Base-by-base conservation (phyloP, 805 yeast genomes). In the Tetrapisispora namnaoensis region DNA sequence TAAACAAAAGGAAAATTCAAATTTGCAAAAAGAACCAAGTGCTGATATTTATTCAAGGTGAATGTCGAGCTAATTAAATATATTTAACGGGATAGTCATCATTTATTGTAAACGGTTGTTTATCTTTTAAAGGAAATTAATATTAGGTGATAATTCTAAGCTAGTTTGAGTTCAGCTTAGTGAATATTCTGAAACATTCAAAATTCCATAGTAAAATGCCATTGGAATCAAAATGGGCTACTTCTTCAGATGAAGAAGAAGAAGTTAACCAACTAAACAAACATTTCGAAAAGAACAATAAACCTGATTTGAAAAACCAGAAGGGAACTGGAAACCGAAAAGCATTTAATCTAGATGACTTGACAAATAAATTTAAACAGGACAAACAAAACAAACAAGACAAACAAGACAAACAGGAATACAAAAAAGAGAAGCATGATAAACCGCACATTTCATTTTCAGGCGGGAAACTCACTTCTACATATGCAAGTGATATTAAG, bases 171-270 rank as follows among this genome's bases (percentile, higher is more conserved):
- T n/a, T n/a, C n/a, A n/a, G n/a, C n/a, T n/a, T n/a, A n/a, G n/a
- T n/a, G n/a, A n/a, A n/a, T n/a, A n/a, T n/a, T n/a, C n/a, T n/a
- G n/a, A n/a, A n/a, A n/a, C n/a, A n/a, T n/a, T n/a, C n/a, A n/a
- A n/a, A n/a, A n/a, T n/a, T n/a, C 32, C 11, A 28, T 14, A 35
- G 9, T n/a, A 36, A 17, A 4, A 45, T 45, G 48, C 32, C 44
- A 9, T 45, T 62, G 37, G 63, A 60, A 44, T 62, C 66, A 3
- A 61, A 49, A 49, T 62, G 66, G 66, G 65, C 65, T 13, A 59
- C 49, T 14, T 52, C 59, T 20, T 56, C 52, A 9, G 53, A 47
- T 17, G 47, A 45, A 24, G 49, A 47, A 35, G 40, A 47, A 35
- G 40, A n/a, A 44, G 22, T 27, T 13, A 8, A 6, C n/a, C 40